phyloP scores from a whole-genome alignment of 331 rosid genomes.

The Malus hybrid region DNA sequence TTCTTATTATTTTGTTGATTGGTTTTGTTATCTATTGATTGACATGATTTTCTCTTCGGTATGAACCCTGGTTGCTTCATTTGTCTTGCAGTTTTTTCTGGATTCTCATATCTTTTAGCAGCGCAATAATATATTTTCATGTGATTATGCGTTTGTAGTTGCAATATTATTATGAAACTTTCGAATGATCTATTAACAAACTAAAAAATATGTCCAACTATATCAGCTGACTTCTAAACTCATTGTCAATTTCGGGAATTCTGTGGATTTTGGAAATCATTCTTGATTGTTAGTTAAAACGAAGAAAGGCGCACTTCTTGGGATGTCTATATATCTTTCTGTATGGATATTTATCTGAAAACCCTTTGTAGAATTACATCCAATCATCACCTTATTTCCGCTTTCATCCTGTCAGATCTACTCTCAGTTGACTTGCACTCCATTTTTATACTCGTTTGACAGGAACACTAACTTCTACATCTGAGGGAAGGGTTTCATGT shows the following conservation, averaged over 20 bases:
- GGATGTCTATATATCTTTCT: not conserved
- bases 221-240: not conserved
- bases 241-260: not conserved
- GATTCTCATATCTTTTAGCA: not conserved
- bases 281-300: not conserved
- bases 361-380: not conserved
- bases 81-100: not conserved
- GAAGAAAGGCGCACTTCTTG: not conserved
- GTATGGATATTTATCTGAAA: not conserved
- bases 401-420: not conserved
- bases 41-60: not conserved
- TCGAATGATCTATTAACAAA: not conserved
- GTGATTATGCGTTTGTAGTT: not conserved
- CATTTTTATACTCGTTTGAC: not conserved
- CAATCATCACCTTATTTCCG: not conserved
- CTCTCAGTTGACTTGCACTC: not conserved
- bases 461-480: not conserved
- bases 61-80: not conserved
- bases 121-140: not conserved
- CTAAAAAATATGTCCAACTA: not conserved
- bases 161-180: not conserved
- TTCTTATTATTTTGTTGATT: not conserved
- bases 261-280: not conserved
- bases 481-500: slow-evolving; percentile 11
- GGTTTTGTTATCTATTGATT: not conserved